A percentile compares a stretch with the other conserved stretches of the same genome.
Evolutionary conservation across 805 yeast genomes (phyloP).

Genomic region (Metschnikowia gruessii): DNA sequence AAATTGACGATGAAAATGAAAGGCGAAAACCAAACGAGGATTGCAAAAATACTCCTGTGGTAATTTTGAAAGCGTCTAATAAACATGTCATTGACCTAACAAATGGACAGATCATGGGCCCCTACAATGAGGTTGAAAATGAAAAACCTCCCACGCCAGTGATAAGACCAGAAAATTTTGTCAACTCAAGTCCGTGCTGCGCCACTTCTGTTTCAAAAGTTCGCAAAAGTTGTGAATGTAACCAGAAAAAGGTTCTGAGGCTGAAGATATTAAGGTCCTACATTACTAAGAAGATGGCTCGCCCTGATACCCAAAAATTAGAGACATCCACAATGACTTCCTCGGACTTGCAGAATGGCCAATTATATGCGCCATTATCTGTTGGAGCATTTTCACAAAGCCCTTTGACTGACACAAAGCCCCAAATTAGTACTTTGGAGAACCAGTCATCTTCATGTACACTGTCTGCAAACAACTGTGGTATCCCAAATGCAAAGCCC

Average conservation of each 20-base stretch:
- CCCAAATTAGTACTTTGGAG: neutral
- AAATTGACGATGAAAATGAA: neutral
- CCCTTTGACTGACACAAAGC: neutral
- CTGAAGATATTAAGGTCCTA: constrained; percentile 35
- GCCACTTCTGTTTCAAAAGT: constrained; percentile 20
- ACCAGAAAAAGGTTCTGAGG: constrained; percentile 30
- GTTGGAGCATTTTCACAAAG: neutral
- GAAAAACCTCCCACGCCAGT: constrained; percentile 3
- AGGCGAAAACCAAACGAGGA: neutral
- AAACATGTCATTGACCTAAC: constrained; percentile 40
- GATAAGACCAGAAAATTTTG: constrained; percentile 29
- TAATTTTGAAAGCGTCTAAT: constrained; percentile 36
- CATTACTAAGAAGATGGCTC: constrained; percentile 24
- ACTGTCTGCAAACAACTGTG: neutral
- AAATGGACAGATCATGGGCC: constrained; percentile 39
- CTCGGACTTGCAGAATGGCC: neutral
- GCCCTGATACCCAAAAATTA: neutral
- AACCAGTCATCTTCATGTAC: neutral
- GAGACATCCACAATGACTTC: neutral
- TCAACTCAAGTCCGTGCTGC: constrained; percentile 36
- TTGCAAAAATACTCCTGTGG: constrained; percentile 25
- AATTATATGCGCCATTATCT: neutral
- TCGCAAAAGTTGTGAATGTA: constrained; percentile 31
- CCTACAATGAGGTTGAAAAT: constrained; percentile 24
- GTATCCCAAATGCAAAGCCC: neutral